phyloP scores from a whole-genome alignment of 2,329 filamentous ascomycete genomes.

The Rosellinia necatrix region DNA sequence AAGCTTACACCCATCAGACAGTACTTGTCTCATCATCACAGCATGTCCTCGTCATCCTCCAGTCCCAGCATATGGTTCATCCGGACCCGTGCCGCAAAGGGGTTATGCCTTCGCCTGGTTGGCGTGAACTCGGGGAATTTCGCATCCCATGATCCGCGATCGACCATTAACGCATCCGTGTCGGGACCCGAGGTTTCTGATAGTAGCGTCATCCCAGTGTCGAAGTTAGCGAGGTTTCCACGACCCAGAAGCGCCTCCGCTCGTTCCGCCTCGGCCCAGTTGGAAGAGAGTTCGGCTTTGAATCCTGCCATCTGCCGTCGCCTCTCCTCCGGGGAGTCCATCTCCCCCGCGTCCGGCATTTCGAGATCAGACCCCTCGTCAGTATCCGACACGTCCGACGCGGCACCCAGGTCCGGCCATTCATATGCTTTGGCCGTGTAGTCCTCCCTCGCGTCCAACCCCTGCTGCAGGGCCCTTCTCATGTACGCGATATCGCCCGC shows the following conservation, averaged over 20 bases:
- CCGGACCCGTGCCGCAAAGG: not conserved
- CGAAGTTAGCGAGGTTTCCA: not conserved
- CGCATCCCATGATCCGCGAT: not conserved
- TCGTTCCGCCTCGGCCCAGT: not conserved
- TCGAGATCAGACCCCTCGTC: not conserved
- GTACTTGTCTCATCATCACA: too few species aligned
- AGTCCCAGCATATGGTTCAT: slow-evolving; percentile 3
- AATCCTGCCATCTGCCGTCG: slow-evolving; percentile 8
- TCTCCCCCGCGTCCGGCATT: not conserved
- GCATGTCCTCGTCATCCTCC: not conserved
- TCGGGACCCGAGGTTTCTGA: too few species aligned
- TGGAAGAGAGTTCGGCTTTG: not conserved
- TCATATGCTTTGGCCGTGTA: not conserved
- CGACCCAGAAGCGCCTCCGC: not conserved
- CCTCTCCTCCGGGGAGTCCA: slow-evolving; percentile 10
- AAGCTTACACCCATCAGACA: too few species aligned
- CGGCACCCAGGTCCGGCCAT: slow-evolving; percentile 1
- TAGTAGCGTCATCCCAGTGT: not conserved
- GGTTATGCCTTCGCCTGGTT: not conserved
- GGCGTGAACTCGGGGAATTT: slow-evolving; percentile 2
- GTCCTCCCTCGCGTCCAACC: not conserved
- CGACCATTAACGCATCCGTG: too few species aligned
- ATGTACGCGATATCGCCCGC: not conserved
- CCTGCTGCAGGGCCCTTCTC: slow-evolving; percentile 10
- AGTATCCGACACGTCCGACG: not conserved